Percentiles rank a stretch among this genome's conserved stretches.
These are phyloP conservation scores for Penicillium daleae DNA, from an alignment of 495 filamentous ascomycete species.

Conservation along the genomic window DNA sequence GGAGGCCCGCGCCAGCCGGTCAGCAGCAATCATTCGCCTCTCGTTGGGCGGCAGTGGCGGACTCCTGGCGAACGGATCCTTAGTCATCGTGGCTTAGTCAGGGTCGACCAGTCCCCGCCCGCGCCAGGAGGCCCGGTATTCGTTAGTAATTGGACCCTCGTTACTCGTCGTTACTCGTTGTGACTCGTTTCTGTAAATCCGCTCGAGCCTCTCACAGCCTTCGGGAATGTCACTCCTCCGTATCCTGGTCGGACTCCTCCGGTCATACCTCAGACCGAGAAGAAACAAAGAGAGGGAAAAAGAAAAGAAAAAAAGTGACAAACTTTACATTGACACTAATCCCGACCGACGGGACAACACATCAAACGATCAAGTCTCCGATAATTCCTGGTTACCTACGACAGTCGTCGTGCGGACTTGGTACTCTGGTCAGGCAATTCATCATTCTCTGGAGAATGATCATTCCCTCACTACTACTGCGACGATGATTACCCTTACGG, in stretches of 20 bases:
- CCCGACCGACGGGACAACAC: neutral
- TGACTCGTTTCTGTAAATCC: neutral
- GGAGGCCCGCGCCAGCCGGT: conserved; percentile 12
- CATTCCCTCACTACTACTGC: neutral
- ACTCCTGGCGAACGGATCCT: neutral
- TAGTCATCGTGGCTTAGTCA: neutral
- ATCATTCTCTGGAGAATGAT: neutral
- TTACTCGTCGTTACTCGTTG: no score
- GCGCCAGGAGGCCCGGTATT: no score
- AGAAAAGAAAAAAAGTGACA: neutral
- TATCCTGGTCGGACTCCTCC: neutral
- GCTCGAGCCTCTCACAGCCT: conserved; percentile 2
- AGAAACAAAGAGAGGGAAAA: neutral
- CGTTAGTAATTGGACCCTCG: neutral
- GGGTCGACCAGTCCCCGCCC: no score
- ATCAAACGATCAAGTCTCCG: neutral
- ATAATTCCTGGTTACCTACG: no score
- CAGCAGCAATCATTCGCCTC: conserved; percentile 29
- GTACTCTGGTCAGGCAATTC: neutral
- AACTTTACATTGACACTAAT: neutral
- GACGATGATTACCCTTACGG: neutral
- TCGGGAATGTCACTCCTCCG: conserved; percentile 2
- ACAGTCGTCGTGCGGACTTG: neutral
- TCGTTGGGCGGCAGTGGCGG: conserved; percentile 33
- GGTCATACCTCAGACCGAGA: neutral